Evolutionary conservation across 257 asterid species (phyloP), one percentile per base, ranked within the genome.

Genomic region (Eustoma russellianum): DNA sequence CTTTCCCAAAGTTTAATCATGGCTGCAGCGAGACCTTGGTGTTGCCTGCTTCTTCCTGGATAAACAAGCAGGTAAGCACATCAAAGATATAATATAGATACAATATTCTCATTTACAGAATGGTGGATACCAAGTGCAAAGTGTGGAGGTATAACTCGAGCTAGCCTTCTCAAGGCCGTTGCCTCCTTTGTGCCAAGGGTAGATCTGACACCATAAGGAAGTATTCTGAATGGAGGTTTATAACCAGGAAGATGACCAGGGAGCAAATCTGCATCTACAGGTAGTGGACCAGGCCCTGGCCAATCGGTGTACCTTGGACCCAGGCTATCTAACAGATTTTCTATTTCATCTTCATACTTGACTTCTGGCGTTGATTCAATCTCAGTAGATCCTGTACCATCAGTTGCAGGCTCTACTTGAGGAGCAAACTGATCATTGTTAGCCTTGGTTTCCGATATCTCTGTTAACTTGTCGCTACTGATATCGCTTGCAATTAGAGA

Each of bases 11-110:
- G 66, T 83, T 88, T 92, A 64, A 79, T 63, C 88, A 92, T 92
- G 53, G 94, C 97, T 46, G 75, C 78, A 62, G 97, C 97, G 65
- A 92, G 79, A 56, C 98, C 95, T 74, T 92, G 97, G 66, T 82
- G 98, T 72, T 83, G 95, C 79, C 98, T 81, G 76, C 98, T 88
- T 81, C 98, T 82, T 64, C 98, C 98, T 91, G 75, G 61, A 64
- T 55, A 70, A 51, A 13, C 24, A 52, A 56, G 57, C 34, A 38
- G 48, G 38, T 15, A 38, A 2, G 43, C 43, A 43, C 16, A 33
- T 46, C n/a, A 38, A 57, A 45, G 33, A 17, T 52, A 30, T 19
- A 14, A 28, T 43, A 35, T 6, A 14, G 33, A 56, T 12, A 9
- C 9, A 9, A 24, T 48, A 41, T 47, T 47, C 50, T 13, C 33